These are phyloP conservation scores for Thalassiosira livingstoniorum DNA, from an alignment of 352 stramenopile species.

Conservation along the genomic window DNA sequence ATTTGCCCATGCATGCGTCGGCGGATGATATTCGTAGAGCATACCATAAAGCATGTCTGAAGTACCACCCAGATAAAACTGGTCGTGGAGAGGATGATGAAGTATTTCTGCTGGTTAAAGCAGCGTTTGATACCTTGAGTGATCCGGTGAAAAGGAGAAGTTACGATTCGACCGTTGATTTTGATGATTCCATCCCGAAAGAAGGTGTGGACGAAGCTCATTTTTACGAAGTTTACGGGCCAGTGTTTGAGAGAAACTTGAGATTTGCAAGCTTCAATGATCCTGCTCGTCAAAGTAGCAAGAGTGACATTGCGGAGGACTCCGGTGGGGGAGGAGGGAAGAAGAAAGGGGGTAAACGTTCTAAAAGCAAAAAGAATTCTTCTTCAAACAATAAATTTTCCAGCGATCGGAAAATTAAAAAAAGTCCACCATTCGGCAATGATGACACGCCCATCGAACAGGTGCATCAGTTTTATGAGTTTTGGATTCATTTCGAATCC, in stretches of 20 bases:
- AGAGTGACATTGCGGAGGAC: neutral
- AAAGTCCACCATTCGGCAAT: conserved; percentile 81
- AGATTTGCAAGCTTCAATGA: conserved; percentile 83
- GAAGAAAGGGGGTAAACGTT: conserved; percentile 31
- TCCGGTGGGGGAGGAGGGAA: conserved; percentile 23
- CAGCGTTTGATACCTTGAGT: conserved; percentile 87
- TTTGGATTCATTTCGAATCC: conserved; percentile 88
- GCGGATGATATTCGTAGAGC: conserved; percentile 80
- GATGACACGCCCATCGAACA: conserved; percentile 78
- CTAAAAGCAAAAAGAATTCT: conserved; percentile 24
- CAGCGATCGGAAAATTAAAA: conserved; percentile 21
- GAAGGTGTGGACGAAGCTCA: conserved; percentile 68
- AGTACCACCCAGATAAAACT: conserved; percentile 89
- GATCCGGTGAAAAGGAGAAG: conserved; percentile 75
- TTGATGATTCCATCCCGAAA: conserved; percentile 87
- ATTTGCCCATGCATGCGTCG: conserved; percentile 67
- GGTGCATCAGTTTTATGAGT: conserved; percentile 89
- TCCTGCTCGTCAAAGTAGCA: conserved; percentile 48
- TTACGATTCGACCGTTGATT: conserved; percentile 87
- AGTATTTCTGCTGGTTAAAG: conserved; percentile 88
- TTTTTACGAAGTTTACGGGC: conserved; percentile 86
- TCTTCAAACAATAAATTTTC: conserved; percentile 14
- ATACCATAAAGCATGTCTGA: conserved; percentile 86
- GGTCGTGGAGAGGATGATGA: conserved; percentile 83
- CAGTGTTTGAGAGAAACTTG: conserved; percentile 86